Conservation (phyloP, 1,284 basidiomycete species). For the Trichosporon coremiiforme region DNA sequence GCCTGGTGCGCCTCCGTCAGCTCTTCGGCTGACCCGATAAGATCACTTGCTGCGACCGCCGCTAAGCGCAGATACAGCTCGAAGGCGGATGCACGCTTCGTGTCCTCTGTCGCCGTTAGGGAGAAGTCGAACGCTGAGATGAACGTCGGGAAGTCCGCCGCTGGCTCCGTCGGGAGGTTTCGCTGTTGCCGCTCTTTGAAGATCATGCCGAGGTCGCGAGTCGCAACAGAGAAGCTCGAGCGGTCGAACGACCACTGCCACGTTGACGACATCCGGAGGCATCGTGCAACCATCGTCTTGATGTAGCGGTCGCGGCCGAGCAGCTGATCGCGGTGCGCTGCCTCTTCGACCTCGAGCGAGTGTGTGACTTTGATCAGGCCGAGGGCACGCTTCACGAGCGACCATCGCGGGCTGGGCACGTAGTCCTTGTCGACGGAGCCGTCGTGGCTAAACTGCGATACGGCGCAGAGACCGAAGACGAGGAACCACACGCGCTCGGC, state of each 20-base stretch:
- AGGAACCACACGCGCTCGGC: constrained; percentile 75
- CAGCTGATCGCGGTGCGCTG: constrained; percentile 59
- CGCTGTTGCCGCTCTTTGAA: constrained; percentile 79
- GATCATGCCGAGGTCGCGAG: constrained; percentile 68
- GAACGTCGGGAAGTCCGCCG: constrained; percentile 75
- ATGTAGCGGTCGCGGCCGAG: constrained; percentile 74
- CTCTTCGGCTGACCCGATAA: constrained; percentile 45
- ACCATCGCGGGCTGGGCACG: constrained; percentile 69
- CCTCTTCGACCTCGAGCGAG: constrained; percentile 61
- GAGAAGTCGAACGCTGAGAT: constrained; percentile 66
- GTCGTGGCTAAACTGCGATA: constrained; percentile 75
- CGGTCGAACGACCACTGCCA: constrained; percentile 77
- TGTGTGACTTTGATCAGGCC: constrained; percentile 64
- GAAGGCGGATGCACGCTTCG: constrained; percentile 69
- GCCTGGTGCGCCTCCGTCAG: constrained; percentile 54
- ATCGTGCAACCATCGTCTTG: constrained; percentile 70
- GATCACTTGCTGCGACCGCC: constrained; percentile 55
- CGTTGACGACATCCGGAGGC: constrained; percentile 67
- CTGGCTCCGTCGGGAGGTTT: constrained; percentile 71
- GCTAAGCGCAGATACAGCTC: constrained; percentile 68
- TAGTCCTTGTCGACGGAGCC: constrained; percentile 59
- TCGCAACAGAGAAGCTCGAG: constrained; percentile 66
- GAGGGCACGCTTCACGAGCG: constrained; percentile 64
- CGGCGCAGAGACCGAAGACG: constrained; percentile 68
- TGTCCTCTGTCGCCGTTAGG: constrained; percentile 62